phyloP scores from a whole-genome alignment of 1,284 basidiomycete genomes.

The Cerioporus squamosus region DNA sequence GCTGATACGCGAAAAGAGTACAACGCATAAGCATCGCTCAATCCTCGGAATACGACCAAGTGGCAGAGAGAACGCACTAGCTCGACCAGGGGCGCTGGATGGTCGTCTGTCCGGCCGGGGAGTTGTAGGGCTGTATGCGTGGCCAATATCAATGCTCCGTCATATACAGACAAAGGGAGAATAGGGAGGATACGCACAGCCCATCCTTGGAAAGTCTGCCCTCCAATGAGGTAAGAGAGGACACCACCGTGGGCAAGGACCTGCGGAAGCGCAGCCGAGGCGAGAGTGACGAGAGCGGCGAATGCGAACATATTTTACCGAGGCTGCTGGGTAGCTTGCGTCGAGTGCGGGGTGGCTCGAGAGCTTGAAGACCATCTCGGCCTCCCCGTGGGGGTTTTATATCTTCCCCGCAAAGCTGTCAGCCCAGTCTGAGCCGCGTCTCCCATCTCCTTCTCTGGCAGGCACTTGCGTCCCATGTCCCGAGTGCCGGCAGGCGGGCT shows the following conservation, averaged over 20 bases:
- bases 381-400: slow-evolving; percentile 13
- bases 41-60: not conserved
- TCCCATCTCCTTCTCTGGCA: not conserved
- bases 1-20: slow-evolving; percentile 31
- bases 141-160: not conserved
- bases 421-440: not conserved
- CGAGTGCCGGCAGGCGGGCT: not conserved
- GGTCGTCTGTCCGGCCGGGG: slow-evolving; percentile 52
- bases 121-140: slow-evolving; percentile 47
- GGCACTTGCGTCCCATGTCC: not conserved
- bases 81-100: slow-evolving; percentile 60
- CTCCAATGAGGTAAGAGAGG: slow-evolving; percentile 50
- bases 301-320: slow-evolving; percentile 29
- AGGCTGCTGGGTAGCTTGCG: slow-evolving; percentile 1
- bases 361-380: slow-evolving; percentile 13
- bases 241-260: slow-evolving; percentile 57
- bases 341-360: slow-evolving; percentile 1
- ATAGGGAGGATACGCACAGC: slow-evolving; percentile 18
- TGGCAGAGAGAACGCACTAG: slow-evolving; percentile 43
- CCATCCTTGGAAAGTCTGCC: slow-evolving; percentile 55
- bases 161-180: not conserved
- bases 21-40: too few relatives aligned
- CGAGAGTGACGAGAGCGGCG: slow-evolving; percentile 31
- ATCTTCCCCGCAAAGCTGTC: not conserved
- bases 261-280: slow-evolving; percentile 32